A percentile compares a stretch with the other conserved stretches of the same genome.
Conservation (phyloP, 495 filamentous ascomycete species). For the Haplographium delicatum region DNA sequence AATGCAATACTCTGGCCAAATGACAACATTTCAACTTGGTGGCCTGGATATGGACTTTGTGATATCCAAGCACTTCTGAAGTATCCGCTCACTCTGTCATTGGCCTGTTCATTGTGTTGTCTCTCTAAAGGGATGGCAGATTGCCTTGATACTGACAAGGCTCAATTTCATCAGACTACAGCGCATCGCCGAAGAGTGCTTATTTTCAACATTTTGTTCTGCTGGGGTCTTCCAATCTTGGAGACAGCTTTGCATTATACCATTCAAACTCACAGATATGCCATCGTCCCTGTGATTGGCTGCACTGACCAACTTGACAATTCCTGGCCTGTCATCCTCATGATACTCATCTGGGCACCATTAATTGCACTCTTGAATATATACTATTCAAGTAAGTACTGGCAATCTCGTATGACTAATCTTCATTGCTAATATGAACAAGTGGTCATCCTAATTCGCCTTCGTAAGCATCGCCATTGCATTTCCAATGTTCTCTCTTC, state of each 20-base stretch:
- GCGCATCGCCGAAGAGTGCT: constrained; percentile 47
- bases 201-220: constrained; percentile 59
- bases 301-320: constrained; percentile 60
- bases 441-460: constrained; percentile 64
- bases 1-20: constrained; percentile 80
- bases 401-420: constrained; percentile 9
- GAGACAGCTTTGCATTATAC: constrained; percentile 64
- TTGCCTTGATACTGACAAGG: constrained; percentile 61
- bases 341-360: constrained; percentile 62
- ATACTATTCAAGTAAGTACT: constrained; percentile 67
- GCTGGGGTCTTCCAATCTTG: constrained; percentile 60
- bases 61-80: constrained; percentile 71
- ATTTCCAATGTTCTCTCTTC: constrained; percentile 58
- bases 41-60: constrained; percentile 69
- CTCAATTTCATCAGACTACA: constrained; percentile 45
- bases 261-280: constrained; percentile 66
- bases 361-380: constrained; percentile 58
- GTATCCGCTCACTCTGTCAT: constrained; percentile 48
- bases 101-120: constrained; percentile 58
- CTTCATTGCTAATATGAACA: constrained; percentile 9
- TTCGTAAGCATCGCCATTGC: constrained; percentile 58
- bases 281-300: constrained; percentile 66
- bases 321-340: constrained; percentile 64
- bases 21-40: constrained; percentile 64
- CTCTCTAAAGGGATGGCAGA: constrained; percentile 72